Conservation (phyloP, 305 asterid species). For the Fraxinus nigra region DNA sequence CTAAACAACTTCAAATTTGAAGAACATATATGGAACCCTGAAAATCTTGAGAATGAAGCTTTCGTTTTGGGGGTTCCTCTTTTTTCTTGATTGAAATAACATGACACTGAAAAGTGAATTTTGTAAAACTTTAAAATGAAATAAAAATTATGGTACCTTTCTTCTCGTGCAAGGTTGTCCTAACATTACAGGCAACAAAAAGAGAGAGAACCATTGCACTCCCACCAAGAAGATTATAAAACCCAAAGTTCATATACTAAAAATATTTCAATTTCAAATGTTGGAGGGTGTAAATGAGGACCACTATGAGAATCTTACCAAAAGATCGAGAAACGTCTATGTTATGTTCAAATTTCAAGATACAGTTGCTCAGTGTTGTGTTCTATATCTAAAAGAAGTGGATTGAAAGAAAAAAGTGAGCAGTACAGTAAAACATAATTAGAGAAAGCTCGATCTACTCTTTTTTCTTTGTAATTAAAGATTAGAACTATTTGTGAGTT, state of each 20-base stretch:
- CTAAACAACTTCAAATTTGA: slow-evolving; percentile 27
- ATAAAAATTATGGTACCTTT: slow-evolving; percentile 48
- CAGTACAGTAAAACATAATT: neutral
- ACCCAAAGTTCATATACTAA: neutral
- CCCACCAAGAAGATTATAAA: slow-evolving; percentile 30
- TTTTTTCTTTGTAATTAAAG: no score
- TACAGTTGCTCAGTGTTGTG: neutral
- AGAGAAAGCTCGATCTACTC: neutral
- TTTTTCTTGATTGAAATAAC: slow-evolving; percentile 24
- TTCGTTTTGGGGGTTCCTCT: slow-evolving; percentile 17
- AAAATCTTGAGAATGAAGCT: slow-evolving; percentile 48
- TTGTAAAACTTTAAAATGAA: slow-evolving; percentile 37
- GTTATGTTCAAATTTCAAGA: neutral
- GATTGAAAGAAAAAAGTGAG: neutral
- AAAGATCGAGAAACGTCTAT: neutral
- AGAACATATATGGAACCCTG: slow-evolving; percentile 26
- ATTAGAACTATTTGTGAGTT: neutral
- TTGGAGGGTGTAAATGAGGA: slow-evolving; percentile 16
- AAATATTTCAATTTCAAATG: neutral
- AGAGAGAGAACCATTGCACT: slow-evolving; percentile 26
- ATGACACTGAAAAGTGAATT: slow-evolving; percentile 35
- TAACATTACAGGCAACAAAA: slow-evolving; percentile 35
- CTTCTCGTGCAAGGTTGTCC: slow-evolving; percentile 62
- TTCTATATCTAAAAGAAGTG: neutral
- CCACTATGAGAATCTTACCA: slow-evolving; percentile 21